Base-by-base conservation (phyloP, 495 filamentous ascomycete genomes). In the Daldinia loculata region DNA sequence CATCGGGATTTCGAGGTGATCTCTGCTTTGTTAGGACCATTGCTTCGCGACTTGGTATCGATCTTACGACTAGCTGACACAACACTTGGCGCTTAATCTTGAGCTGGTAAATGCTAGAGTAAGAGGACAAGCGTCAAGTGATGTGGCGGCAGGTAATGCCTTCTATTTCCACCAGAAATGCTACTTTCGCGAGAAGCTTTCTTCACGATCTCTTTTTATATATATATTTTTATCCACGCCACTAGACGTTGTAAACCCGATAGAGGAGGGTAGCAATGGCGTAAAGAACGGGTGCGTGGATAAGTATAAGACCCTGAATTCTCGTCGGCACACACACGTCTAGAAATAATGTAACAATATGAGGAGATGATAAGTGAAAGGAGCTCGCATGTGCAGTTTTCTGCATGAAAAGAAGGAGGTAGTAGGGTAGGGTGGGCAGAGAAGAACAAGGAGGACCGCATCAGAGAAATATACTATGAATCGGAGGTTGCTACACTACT, bases 1-100 rank as follows among this genome's bases (percentile, higher is more conserved):
- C 83, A 77, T 85, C 81, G 53, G 85, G 85, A 63, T 88, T 83
- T 75, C 85, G 85, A 55, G 75, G 81, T 45, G 76, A 75, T 77
- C 71, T 78, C 72, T 77, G 76, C 66, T 69, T 78, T 65, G 76
- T 78, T 76, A 81, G 77, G 74, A 77, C 66, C 83, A 84, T 84
- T 76, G 81, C 75, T 80, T 79, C 70, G 48, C 50, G 30, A 72
- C 56, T 76, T 72, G 69, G 66, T 70, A 66, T 69, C 69, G 63
- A 45, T 71, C 76, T 77, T 78, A 78, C 76, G 74, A 72, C 74
- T 76, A 72, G 65, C 66, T 68, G 66, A 58, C 69, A 69, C 71
- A 75, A 59, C 71, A 73, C 63, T 66, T 57, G 62, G 57, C 66
- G 14, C 66, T 58, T 69, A 34, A 19, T 66, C 66, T 69, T 19